Evolutionary conservation across 495 filamentous ascomycete species (phyloP), one percentile per base, ranked within the genome.

Genomic region (Penicillium lividum): DNA sequence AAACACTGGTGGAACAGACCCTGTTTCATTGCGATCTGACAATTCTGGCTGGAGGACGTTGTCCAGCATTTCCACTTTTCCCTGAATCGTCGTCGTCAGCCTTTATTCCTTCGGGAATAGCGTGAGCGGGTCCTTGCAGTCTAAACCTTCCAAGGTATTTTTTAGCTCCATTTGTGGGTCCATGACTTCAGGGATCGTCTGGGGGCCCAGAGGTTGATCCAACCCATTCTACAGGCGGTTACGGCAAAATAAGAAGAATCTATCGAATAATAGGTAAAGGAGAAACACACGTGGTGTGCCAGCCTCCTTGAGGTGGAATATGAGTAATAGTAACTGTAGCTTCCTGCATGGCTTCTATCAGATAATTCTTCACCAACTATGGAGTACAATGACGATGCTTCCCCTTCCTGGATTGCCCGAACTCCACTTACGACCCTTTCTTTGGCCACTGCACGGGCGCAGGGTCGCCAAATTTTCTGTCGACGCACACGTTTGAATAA

Each of bases 81-180:
- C 30, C 29, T 22, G 28, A 31, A 38, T 13, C 33, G 51, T 60
- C 64, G 56, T 67, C 64, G 64, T 67, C 58, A 67, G 61, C 64
- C 43, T 27, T 45, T 31, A n/a, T 15, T 29, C 22, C 50, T 51
- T 53, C 42, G 28, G 16, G 60, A 57, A 22, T 43, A 46, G 33
- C n/a, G 51, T 42, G 51, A 40, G 54, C 33, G 46, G 46, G 58
- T 46, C 61, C 56, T 63, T 43, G 42, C 54, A 55, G 58, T 54
- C 57, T 54, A 51, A 51, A 52, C 57, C 54, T 31, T 28, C 51
- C 58, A 58, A 55, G 47, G 15, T 42, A 51, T n/a, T 22, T 22
- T 55, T 58, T 64, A 57, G 62, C 27, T n/a, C 30, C 31, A 51
- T n/a, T 3, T 34, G 64, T 64, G 64, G 64, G 47, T 36, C 58